Conservation (phyloP, 768 basidiomycete species). For the Chalciporus sphaerocephalus region DNA sequence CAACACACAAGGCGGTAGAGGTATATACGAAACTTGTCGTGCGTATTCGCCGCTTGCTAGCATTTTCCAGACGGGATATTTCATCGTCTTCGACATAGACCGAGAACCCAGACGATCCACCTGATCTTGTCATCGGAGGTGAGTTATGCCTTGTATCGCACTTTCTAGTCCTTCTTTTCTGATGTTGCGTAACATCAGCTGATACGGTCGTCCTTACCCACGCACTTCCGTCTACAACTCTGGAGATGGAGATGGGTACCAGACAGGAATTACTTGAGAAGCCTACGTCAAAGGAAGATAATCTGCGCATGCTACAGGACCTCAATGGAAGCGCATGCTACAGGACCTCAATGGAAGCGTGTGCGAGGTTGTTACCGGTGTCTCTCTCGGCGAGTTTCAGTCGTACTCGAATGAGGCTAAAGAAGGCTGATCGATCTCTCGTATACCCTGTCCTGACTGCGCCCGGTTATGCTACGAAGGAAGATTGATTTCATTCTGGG, state of each 20-base stretch:
- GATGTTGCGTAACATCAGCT: slow-evolving; percentile 43
- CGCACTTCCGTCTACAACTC: slow-evolving; percentile 53
- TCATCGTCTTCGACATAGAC: slow-evolving; percentile 27
- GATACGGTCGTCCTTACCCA: slow-evolving; percentile 94
- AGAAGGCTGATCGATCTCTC: slow-evolving; percentile 22
- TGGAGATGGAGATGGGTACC: slow-evolving; percentile 36
- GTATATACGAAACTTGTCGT: slow-evolving; percentile 83
- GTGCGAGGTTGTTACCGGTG: slow-evolving; percentile 92
- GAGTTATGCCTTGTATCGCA: slow-evolving; percentile 7
- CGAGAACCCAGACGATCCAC: slow-evolving; percentile 60
- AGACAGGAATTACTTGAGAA: slow-evolving; percentile 86
- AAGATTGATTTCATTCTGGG: slow-evolving; percentile 5
- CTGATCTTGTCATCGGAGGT: slow-evolving; percentile 81
- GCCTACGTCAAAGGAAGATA: slow-evolving; percentile 71
- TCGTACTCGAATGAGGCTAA: neutral
- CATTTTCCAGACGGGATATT: neutral
- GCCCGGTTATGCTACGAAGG: slow-evolving; percentile 75
- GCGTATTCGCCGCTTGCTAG: slow-evolving; percentile 21
- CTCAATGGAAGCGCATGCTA: slow-evolving; percentile 82
- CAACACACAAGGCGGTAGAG: slow-evolving; percentile 76
- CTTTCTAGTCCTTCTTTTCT: neutral
- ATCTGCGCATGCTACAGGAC: slow-evolving; percentile 82
- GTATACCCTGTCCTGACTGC: slow-evolving; percentile 72
- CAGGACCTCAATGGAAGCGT: slow-evolving; percentile 79
- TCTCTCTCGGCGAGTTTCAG: slow-evolving; percentile 63